Percentiles rank a stretch among this genome's conserved stretches.
phyloP scores from a whole-genome alignment of 1,139 yeast species.

The Scheffersomyces parashehatae region DNA sequence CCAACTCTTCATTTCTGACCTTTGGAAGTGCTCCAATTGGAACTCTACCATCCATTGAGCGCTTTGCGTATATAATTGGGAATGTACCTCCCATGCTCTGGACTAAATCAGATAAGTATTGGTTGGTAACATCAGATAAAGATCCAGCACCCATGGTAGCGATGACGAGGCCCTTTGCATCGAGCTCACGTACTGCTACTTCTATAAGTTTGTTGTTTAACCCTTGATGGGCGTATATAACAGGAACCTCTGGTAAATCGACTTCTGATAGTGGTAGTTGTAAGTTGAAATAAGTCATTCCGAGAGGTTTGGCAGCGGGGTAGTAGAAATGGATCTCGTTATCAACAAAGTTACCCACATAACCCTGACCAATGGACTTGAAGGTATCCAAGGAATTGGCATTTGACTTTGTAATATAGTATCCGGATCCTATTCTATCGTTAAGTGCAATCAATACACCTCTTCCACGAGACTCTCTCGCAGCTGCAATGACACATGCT shows the following conservation, averaged over 20 bases:
- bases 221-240: constrained; percentile 63
- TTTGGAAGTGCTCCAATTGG: constrained; percentile 50
- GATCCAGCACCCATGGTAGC: constrained; percentile 79
- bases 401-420: constrained; percentile 67
- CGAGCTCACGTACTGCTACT: constrained; percentile 42
- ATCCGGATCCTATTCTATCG: constrained; percentile 69
- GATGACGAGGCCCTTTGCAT: constrained; percentile 54
- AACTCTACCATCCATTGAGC: constrained; percentile 67
- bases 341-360: constrained; percentile 67
- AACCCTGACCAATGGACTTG: constrained; percentile 68
- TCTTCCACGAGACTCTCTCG: constrained; percentile 50
- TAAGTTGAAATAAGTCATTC: constrained; percentile 45
- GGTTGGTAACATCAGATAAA: constrained; percentile 52
- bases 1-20: constrained; percentile 16
- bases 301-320: constrained; percentile 61
- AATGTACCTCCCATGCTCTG: constrained; percentile 29
- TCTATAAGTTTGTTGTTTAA: constrained; percentile 50
- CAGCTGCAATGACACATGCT: constrained; percentile 64
- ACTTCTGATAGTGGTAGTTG: constrained; percentile 18
- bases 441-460: constrained; percentile 66
- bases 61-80: constrained; percentile 64
- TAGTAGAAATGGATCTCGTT: constrained; percentile 64
- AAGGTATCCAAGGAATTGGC: constrained; percentile 71
- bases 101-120: constrained; percentile 29
- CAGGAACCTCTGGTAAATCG: constrained; percentile 47